phyloP scores from a whole-genome alignment of 345 rosid genomes.

The Clarkia xantiana region DNA sequence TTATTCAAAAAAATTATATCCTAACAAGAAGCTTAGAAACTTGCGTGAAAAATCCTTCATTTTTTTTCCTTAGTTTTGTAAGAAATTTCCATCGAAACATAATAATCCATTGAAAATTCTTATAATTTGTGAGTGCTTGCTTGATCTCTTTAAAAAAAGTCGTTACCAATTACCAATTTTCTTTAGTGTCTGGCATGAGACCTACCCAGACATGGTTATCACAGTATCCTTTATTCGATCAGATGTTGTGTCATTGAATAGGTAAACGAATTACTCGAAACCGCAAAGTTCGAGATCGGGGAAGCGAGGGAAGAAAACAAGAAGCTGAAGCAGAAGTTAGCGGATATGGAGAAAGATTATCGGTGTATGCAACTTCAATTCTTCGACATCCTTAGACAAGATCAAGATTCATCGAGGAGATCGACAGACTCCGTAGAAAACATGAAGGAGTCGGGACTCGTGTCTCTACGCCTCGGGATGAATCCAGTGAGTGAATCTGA shows the following conservation, averaged over 20 bases:
- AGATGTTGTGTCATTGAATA: neutral
- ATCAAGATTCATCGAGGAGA: slow-evolving; percentile 12
- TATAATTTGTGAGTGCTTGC: no score
- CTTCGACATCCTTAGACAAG: slow-evolving; percentile 38
- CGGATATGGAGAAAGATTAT: slow-evolving; percentile 49
- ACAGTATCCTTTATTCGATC: no score
- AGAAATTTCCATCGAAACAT: no score
- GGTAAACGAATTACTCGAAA: neutral
- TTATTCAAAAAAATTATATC: no score
- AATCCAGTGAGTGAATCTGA: slow-evolving; percentile 14
- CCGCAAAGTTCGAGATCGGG: slow-evolving; percentile 41
- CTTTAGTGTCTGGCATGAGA: no score
- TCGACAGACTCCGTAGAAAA: slow-evolving; percentile 6
- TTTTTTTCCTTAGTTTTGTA: no score
- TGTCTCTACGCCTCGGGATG: slow-evolving; percentile 72
- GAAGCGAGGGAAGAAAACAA: slow-evolving; percentile 60
- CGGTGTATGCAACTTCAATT: slow-evolving; percentile 45
- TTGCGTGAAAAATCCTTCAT: no score
- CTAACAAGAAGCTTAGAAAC: no score
- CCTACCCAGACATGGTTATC: no score
- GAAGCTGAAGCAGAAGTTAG: slow-evolving; percentile 42
- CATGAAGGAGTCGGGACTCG: slow-evolving; percentile 33
- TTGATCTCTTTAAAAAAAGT: no score
- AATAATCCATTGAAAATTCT: no score
- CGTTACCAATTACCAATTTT: no score